Conservation (phyloP, 345 rosid species). For the Geranium brycei region DNA sequence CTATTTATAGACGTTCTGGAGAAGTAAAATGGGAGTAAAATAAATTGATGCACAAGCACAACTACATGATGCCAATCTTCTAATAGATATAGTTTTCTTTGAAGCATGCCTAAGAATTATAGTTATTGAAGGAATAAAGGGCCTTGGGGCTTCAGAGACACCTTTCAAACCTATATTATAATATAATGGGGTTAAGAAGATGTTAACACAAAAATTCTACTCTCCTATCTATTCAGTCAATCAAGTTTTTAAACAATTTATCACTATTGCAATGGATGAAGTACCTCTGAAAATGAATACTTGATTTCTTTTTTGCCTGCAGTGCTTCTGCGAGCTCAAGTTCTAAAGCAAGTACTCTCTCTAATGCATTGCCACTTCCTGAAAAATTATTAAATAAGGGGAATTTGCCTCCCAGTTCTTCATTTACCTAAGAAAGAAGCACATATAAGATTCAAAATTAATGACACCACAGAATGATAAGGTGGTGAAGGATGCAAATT, state of each 20-base stretch:
- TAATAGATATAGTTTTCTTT: no score
- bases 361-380: conserved; percentile 53
- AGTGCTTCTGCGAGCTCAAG: conserved; percentile 82
- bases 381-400: conserved; percentile 48
- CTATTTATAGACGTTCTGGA: no score
- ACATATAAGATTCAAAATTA: conserved; percentile 1
- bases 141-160: no score
- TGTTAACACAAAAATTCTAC: no score
- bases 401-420: conserved; percentile 63
- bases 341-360: conserved; percentile 89
- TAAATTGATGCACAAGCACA: no score
- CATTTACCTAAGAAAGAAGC: conserved; percentile 50
- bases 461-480: conserved; percentile 3
- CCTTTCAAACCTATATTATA: no score
- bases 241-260: not conserved
- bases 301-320: conserved; percentile 57
- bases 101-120: no score
- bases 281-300: conserved; percentile 70
- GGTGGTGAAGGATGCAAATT: conserved; percentile 6
- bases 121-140: no score
- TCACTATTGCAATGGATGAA: not conserved
- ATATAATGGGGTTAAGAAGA: no score
- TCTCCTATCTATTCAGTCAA: not conserved
- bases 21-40: no score
- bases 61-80: no score